A percentile compares a stretch with the other conserved stretches of the same genome.
phyloP scores from a whole-genome alignment of 2,329 filamentous ascomycete genomes.

The Triangularia verruculosa region DNA sequence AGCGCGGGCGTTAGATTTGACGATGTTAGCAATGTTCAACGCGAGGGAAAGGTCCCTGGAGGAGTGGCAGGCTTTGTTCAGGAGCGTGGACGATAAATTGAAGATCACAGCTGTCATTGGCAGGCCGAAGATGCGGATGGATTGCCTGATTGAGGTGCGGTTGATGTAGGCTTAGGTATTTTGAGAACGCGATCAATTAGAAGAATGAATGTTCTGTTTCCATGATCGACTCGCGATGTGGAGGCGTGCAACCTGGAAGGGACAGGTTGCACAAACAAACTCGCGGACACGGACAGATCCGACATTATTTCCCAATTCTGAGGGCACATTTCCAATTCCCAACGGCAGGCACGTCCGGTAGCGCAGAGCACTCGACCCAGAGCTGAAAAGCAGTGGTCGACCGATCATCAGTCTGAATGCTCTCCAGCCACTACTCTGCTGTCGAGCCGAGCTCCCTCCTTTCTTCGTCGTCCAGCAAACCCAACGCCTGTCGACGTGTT shows the following conservation, averaged over 20 bases:
- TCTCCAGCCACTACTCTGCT: not conserved
- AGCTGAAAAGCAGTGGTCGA: too few species aligned
- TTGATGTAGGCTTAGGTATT: too few species aligned
- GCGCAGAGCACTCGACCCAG: too few species aligned
- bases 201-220: too few species aligned
- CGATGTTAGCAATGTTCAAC: conserved; percentile 13
- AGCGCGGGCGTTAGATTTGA: conserved; percentile 13
- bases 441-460: conserved; percentile 26
- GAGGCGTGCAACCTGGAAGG: too few species aligned
- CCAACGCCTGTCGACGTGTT: conserved; percentile 63
- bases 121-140: conserved; percentile 16
- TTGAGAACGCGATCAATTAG: too few species aligned
- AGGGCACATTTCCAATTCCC: not conserved
- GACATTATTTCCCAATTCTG: not conserved
- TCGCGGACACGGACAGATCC: not conserved
- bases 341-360: too few species aligned
- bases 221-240: too few species aligned
- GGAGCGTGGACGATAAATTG: conserved; percentile 12
- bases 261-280: too few species aligned
- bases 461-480: conserved; percentile 58
- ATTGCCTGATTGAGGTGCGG: conserved; percentile 11
- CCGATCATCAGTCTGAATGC: too few species aligned
- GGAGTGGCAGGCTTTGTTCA: conserved; percentile 17
- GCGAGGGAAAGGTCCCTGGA: conserved; percentile 15
- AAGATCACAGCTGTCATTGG: conserved; percentile 11